Percentiles rank a stretch among this genome's conserved stretches.
These are phyloP conservation scores for Colletotrichum ledebouriae DNA, from an alignment of 2,329 filamentous ascomycete genomes.

Conservation along the genomic window DNA sequence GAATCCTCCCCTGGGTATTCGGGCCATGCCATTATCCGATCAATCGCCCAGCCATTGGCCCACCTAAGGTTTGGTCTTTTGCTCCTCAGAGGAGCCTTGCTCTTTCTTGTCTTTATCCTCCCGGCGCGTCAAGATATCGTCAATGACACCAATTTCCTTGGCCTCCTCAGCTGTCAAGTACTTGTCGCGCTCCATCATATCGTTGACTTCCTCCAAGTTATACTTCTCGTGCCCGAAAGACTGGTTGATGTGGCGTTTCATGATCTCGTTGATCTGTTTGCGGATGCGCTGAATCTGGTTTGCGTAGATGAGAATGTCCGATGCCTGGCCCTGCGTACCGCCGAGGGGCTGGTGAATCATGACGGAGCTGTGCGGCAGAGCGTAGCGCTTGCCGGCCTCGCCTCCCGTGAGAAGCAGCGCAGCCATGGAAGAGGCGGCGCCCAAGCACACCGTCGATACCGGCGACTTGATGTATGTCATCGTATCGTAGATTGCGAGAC, in stretches of 20 bases:
- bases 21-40: slow-evolving; percentile 1
- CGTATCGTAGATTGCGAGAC: slow-evolving; percentile 95
- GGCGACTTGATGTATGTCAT: slow-evolving; percentile 97
- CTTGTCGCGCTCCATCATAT: slow-evolving; percentile 96
- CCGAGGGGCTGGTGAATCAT: slow-evolving; percentile 98
- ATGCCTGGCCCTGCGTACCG: slow-evolving; percentile 73
- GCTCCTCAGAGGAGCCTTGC: slow-evolving; percentile 36
- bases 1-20: neutral
- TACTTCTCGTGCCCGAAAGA: slow-evolving; percentile 81
- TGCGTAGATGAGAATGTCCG: slow-evolving; percentile 95
- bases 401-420: slow-evolving; percentile 90
- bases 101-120: slow-evolving; percentile 50
- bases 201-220: slow-evolving; percentile 86
- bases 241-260: slow-evolving; percentile 86
- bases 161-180: slow-evolving; percentile 93
- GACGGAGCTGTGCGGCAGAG: slow-evolving; percentile 91
- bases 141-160: slow-evolving; percentile 89
- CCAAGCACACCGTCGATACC: slow-evolving; percentile 94
- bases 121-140: slow-evolving; percentile 84
- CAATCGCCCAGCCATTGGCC: neutral
- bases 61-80: slow-evolving; percentile 41
- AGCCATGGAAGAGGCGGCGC: slow-evolving; percentile 96
- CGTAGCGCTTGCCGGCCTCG: slow-evolving; percentile 85
- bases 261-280: slow-evolving; percentile 90
- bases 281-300: slow-evolving; percentile 94